These are phyloP conservation scores for Clarireedia hainanense DNA, from an alignment of 2,329 filamentous ascomycete species.

Conservation along the genomic window DNA sequence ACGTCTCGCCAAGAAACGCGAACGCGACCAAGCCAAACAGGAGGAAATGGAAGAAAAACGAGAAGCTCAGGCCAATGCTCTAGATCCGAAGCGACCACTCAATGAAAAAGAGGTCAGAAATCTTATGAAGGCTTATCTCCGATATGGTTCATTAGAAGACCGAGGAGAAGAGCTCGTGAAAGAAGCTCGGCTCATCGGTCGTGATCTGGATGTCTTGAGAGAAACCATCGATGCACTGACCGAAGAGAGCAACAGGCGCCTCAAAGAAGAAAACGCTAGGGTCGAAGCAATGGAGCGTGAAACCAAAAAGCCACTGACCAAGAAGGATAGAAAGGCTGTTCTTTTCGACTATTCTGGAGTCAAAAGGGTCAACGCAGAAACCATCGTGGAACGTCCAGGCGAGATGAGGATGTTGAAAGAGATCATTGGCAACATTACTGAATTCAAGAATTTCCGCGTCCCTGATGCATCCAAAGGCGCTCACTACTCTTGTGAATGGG, in stretches of 20 bases:
- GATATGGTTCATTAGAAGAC: constrained; percentile 85
- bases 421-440: constrained; percentile 56
- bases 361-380: constrained; percentile 93
- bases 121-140: constrained; percentile 81
- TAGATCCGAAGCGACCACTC: constrained; percentile 82
- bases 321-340: constrained; percentile 97
- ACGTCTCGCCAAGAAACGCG: constrained; percentile 56
- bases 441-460: constrained; percentile 76
- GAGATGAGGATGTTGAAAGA: constrained; percentile 81
- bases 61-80: constrained; percentile 65
- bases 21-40: constrained; percentile 59
- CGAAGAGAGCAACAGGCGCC: constrained; percentile 61
- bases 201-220: constrained; percentile 74
- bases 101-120: constrained; percentile 90
- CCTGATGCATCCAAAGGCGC: constrained; percentile 88
- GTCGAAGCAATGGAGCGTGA: constrained; percentile 58
- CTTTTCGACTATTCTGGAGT: constrained; percentile 90
- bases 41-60: constrained; percentile 56
- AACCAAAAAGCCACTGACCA: constrained; percentile 73
- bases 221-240: constrained; percentile 61
- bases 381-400: constrained; percentile 80
- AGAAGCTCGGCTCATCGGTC: constrained; percentile 75
- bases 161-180: constrained; percentile 79
- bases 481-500: constrained; percentile 88
- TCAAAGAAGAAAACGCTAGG: constrained; percentile 63